These are phyloP conservation scores for Pholiota adiposa DNA, from an alignment of 1,284 basidiomycete genomes.

Conservation along the genomic window DNA sequence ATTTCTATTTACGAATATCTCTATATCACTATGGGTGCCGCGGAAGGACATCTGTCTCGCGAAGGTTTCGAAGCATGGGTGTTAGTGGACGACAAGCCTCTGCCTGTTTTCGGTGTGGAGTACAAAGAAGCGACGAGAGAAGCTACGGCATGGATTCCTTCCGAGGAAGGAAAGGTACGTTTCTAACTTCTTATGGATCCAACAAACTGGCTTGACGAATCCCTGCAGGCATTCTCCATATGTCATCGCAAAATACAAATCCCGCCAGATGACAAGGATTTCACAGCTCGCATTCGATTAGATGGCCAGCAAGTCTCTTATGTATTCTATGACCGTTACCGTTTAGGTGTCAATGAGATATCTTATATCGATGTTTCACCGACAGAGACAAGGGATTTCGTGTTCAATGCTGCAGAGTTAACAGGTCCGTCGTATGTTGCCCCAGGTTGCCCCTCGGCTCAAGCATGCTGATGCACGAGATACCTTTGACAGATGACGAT, in stretches of 20 bases:
- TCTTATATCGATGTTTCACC: background rate
- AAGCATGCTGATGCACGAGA: too few relatives aligned
- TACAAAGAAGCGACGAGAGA: background rate
- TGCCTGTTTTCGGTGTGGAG: background rate
- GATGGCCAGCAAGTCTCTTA: background rate
- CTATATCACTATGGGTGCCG: too few relatives aligned
- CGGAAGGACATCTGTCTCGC: background rate
- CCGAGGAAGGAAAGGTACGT: background rate
- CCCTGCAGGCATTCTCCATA: background rate
- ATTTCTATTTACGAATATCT: too few relatives aligned
- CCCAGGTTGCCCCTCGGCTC: too few relatives aligned
- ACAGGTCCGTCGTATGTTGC: background rate
- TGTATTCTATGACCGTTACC: accelerated
- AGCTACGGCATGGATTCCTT: background rate
- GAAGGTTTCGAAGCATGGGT: background rate
- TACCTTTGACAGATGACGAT: background rate
- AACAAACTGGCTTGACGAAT: too few relatives aligned
- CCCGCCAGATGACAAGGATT: background rate
- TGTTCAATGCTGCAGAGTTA: background rate
- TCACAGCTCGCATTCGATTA: background rate
- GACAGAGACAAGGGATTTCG: background rate
- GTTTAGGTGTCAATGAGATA: too few relatives aligned
- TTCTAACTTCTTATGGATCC: too few relatives aligned
- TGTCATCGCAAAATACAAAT: background rate
- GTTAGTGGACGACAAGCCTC: background rate